Evolutionary conservation across 805 yeast species (phyloP).

Genomic region (Saccharomycopsis schoenii): DNA sequence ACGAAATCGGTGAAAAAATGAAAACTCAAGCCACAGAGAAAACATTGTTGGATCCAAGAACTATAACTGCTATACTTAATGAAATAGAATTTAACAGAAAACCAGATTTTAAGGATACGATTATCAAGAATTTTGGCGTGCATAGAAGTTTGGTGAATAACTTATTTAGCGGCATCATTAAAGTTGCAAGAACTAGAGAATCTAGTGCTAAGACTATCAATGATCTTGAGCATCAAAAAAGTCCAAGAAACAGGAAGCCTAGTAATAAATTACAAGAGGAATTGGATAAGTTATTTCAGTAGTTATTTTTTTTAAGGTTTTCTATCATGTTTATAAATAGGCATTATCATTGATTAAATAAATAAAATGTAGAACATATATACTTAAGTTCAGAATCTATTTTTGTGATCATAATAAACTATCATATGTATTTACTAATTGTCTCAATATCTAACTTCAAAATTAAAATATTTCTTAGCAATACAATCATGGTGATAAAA

Average conservation of each 20-base stretch:
- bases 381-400: neutral
- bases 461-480: slow-evolving; percentile 65
- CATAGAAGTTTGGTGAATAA: slow-evolving; percentile 6
- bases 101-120: slow-evolving; percentile 2
- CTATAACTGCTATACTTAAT: slow-evolving; percentile 13
- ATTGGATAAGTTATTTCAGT: neutral
- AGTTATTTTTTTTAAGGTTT: neutral
- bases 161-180: slow-evolving; percentile 3
- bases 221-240: slow-evolving; percentile 5
- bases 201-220: slow-evolving; percentile 8
- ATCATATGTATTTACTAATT: neutral
- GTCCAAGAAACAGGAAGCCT: neutral
- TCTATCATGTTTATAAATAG: neutral
- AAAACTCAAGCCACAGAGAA: slow-evolving; percentile 1
- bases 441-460: slow-evolving; percentile 51
- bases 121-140: slow-evolving; percentile 3
- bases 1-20: slow-evolving; percentile 9
- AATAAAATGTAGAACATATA: neutral
- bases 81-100: slow-evolving; percentile 10
- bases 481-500: slow-evolving; percentile 81
- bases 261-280: neutral
- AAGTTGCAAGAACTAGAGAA: slow-evolving; percentile 10
- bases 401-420: neutral
- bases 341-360: neutral
- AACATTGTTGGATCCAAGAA: slow-evolving; percentile 15